Base-by-base conservation (phyloP, 176 grass and related monocot genomes). In the Eragrostis curvula region DNA sequence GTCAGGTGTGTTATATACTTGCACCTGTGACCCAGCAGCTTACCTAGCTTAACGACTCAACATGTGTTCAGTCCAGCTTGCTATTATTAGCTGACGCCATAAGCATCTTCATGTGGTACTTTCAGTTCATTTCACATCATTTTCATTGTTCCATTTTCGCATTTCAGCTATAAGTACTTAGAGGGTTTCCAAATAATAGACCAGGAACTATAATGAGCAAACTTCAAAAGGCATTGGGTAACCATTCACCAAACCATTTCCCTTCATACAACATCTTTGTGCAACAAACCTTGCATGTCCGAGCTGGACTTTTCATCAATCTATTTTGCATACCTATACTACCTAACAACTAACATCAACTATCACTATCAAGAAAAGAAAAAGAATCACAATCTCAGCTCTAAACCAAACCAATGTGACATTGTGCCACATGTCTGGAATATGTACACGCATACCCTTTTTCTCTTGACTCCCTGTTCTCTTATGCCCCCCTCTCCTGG, bases 341-440 rank as follows among this genome's bases (percentile, higher is more conserved):
- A 49, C 63, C 58, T 86, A 59, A 25, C 83, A 67, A 45, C 65
- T 60, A 59, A 23, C 47, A 28, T 11, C 13, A 56, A 63, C 63
- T 75, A 62, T 84, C 72, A n/a, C 76, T 74, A 85, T 84, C 78
- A 48, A 84, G 42, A 87, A 64, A 10, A 15, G 76, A 85, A 47
- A 6, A 81, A 87, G 69, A 64, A 83, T 62, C 44, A 66, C 70
- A 85, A 48, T 65, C 28, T 12, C n/a, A 45, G 68, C 52, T 20
- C 60, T 43, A 8, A 71, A 74, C 29, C 65, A 86, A 81, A 55
- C 82, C 44, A 60, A 79, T 81, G 73, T 81, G 84, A 45, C 78
- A 62, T 80, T 89, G 25, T 79, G 84, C 48, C 81, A 89, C 85
- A 62, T 85, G 74, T 90, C 58, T 83, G 85, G 55, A 79, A 45